Conservation (phyloP, 129 eudicot genomes). For the Chrysanthemum seticuspe region DNA sequence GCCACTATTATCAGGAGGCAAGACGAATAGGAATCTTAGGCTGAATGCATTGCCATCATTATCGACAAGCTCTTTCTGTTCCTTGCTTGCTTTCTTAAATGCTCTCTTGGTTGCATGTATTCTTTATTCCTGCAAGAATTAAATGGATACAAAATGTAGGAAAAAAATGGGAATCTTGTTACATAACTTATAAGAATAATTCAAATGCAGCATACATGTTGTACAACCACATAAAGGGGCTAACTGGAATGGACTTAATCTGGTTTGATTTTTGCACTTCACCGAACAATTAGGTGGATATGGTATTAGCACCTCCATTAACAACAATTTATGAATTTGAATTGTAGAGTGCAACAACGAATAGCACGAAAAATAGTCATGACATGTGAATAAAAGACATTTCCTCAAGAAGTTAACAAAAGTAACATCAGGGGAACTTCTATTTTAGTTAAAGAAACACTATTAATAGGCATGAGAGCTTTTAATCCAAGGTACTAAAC, state of each 20-base stretch:
- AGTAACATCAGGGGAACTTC: no score
- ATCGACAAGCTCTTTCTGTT: slow-evolving; percentile 33
- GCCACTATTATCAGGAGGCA: slow-evolving; percentile 5
- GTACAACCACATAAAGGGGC: not conserved
- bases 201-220: not conserved
- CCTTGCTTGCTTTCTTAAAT: slow-evolving; percentile 23
- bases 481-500: no score
- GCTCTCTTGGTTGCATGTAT: slow-evolving; percentile 22
- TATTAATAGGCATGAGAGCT: no score
- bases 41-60: slow-evolving; percentile 28
- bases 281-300: slow-evolving; percentile 42
- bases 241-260: slow-evolving; percentile 48
- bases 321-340: slow-evolving; percentile 8
- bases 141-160: not conserved
- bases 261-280: slow-evolving; percentile 48
- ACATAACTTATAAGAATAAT: not conserved
- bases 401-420: no score
- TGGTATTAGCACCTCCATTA: slow-evolving; percentile 33
- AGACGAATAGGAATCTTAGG: slow-evolving; percentile 32
- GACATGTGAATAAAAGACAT: no score
- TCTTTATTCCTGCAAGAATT: slow-evolving; percentile 37
- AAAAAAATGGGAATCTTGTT: not conserved
- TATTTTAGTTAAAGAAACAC: no score
- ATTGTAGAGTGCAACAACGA: no score
- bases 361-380: no score